Evolutionary conservation across 106 monocot genomes (phyloP), one percentile per base, ranked within the genome.

Genomic region (Chionographis japonica): DNA sequence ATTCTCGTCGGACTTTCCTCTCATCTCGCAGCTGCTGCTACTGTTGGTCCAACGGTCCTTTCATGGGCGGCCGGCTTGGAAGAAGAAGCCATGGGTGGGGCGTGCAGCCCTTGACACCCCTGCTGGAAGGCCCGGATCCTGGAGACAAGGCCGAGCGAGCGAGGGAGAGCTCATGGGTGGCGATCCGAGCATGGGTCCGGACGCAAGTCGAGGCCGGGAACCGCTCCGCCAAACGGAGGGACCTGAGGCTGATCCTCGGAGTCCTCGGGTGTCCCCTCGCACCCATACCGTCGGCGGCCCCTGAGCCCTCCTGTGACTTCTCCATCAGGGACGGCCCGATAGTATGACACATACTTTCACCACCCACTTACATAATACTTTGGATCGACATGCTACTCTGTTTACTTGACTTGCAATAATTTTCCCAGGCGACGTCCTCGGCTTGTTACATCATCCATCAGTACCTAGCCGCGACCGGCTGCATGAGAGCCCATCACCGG

Each of bases 401-500:
- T 20, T 40, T 17, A 8, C 10, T 65, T 50, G 9, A 0, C 14
- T 40, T 12, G 20, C 2, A n/a, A 57, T n/a, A 15, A 40, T 58
- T 4, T 4, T 2, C 8, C 35, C 75, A 86, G 82, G 79, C 75
- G 56, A 72, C 63, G 1, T 86, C 73, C 4, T 82, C 86, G 0
- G 86, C 82, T 37, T 36, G 69, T 60, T 87, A 87, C 68, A 87
- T 87, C 19, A 61, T 87, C n/a, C 83, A 83, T 14, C 87, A 87
- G 71, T 87, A 87, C 63, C 58, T 87, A 3, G 83, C 83, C 3
- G 87, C 87, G 14, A 83, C 80, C 4, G 83, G 87, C 1, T 83
- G 79, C 64, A 10, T 63, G 58, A 87, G 83, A 52, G 65, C 36
- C 2, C n/a, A n/a, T 27, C 69, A 65, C 7, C 64, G 54, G 41